Evolutionary conservation across 2,329 filamentous ascomycete genomes (phyloP).

Genomic region (Xylaria sp.): DNA sequence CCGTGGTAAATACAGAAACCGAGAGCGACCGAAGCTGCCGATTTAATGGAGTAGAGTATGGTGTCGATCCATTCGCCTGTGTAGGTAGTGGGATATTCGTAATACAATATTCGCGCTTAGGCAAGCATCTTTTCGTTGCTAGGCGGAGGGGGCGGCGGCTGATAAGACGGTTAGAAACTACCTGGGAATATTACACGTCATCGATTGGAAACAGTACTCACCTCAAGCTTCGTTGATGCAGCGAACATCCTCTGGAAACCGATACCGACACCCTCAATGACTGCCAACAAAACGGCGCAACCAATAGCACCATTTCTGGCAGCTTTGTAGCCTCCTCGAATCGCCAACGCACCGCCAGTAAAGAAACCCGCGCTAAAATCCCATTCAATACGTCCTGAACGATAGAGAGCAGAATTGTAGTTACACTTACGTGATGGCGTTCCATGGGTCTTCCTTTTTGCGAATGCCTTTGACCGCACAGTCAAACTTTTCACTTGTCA

Average conservation of each 20-base stretch:
- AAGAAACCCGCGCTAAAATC: constrained; percentile 83
- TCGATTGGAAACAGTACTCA: constrained; percentile 51
- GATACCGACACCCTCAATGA: constrained; percentile 98
- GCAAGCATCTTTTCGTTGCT: constrained; percentile 50
- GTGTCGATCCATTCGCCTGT: constrained; percentile 27
- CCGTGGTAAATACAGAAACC: constrained; percentile 46
- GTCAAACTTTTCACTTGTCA: constrained; percentile 68
- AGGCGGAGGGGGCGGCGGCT: constrained; percentile 51
- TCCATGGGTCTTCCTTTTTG: constrained; percentile 98
- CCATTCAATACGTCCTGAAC: neutral
- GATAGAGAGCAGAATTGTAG: neutral
- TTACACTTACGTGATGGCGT: constrained; percentile 75
- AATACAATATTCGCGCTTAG: constrained; percentile 40
- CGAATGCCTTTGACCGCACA: constrained; percentile 94
- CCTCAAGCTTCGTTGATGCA: constrained; percentile 85
- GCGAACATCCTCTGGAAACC: constrained; percentile 95
- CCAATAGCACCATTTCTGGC: constrained; percentile 96
- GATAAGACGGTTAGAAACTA: constrained; percentile 33
- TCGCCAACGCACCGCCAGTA: constrained; percentile 90
- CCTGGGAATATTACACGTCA: neutral
- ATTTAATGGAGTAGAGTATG: constrained; percentile 47
- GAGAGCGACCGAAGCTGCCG: constrained; percentile 27
- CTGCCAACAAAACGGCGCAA: constrained; percentile 90
- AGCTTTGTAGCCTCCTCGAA: constrained; percentile 90
- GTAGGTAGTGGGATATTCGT: constrained; percentile 30